Percentiles rank a stretch among this genome's conserved stretches.
These are phyloP conservation scores for Neophaeococcomyces aloes DNA, from an alignment of 2,329 filamentous ascomycete genomes.

Conservation along the genomic window DNA sequence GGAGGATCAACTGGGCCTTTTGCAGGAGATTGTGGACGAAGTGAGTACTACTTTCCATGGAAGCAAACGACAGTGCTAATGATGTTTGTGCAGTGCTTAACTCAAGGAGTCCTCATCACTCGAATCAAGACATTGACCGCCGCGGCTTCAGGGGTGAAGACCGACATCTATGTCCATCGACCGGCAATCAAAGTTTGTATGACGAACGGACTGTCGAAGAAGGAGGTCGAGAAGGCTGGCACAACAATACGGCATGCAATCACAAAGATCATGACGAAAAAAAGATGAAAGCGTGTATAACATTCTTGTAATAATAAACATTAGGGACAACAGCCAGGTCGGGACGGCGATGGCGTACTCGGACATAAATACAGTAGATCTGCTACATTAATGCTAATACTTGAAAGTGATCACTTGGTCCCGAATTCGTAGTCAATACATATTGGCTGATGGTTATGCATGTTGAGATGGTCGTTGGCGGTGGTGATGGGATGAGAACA, in stretches of 20 bases:
- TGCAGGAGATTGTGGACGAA: constrained; percentile 95
- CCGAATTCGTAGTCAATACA: no score
- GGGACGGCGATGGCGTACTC: not conserved
- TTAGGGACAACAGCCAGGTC: not conserved
- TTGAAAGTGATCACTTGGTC: not conserved
- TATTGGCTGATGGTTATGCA: no score
- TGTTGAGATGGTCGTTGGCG: no score
- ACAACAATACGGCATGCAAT: constrained; percentile 81
- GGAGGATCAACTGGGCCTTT: constrained; percentile 70
- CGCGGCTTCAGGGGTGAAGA: constrained; percentile 49
- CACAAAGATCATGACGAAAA: constrained; percentile 69
- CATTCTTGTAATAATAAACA: constrained; percentile 1
- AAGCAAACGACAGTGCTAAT: constrained; percentile 13
- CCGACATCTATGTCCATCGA: constrained; percentile 55
- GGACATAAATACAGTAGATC: not conserved
- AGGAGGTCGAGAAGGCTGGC: constrained; percentile 92
- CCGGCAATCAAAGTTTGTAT: constrained; percentile 87
- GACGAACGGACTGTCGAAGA: constrained; percentile 76
- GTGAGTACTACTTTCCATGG: constrained; percentile 40
- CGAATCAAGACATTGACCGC: constrained; percentile 70
- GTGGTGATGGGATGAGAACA: no score
- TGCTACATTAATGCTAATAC: not conserved
- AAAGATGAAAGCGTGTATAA: constrained; percentile 28
- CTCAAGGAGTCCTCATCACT: constrained; percentile 82
- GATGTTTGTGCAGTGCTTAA: constrained; percentile 55